Conservation (phyloP, 768 basidiomycete genomes). For the Holtermannia corniformis region DNA sequence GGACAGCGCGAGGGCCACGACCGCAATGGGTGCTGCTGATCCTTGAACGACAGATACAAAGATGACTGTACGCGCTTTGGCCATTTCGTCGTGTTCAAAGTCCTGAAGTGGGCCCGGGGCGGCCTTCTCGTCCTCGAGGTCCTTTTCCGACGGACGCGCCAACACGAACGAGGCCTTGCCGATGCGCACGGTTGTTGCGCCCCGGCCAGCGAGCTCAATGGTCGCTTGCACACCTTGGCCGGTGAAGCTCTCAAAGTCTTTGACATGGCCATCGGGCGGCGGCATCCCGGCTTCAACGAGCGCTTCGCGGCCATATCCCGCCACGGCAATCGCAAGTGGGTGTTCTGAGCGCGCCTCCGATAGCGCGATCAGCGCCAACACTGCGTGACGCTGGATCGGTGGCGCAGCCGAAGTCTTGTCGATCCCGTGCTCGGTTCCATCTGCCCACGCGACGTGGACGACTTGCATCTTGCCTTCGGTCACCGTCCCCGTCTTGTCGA, state of each 20-base stretch:
- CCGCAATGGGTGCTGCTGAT: constrained; percentile 49
- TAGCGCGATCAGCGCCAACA: constrained; percentile 72
- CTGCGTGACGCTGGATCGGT: constrained; percentile 36
- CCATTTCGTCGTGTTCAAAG: constrained; percentile 65
- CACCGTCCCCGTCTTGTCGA: constrained; percentile 97
- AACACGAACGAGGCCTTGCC: constrained; percentile 64
- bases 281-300: constrained; percentile 37
- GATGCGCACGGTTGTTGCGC: constrained; percentile 46
- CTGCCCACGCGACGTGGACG: constrained; percentile 62
- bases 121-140: constrained; percentile 11
- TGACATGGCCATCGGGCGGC: constrained; percentile 52
- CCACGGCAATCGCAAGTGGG: constrained; percentile 88
- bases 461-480: constrained; percentile 90
- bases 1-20: constrained; percentile 73
- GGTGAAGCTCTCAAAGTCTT: constrained; percentile 75
- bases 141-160: constrained; percentile 1
- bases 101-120: constrained; percentile 50
- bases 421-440: constrained; percentile 5
- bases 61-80: constrained; percentile 71
- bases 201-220: constrained; percentile 48
- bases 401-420: constrained; percentile 26
- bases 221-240: constrained; percentile 77
- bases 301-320: constrained; percentile 55
- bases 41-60: constrained; percentile 59
- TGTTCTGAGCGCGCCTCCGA: constrained; percentile 91